A percentile compares a stretch with the other conserved stretches of the same genome.
Evolutionary conservation across 352 stramenopile species (phyloP).

Genomic region (Phytophthora ohioensis): DNA sequence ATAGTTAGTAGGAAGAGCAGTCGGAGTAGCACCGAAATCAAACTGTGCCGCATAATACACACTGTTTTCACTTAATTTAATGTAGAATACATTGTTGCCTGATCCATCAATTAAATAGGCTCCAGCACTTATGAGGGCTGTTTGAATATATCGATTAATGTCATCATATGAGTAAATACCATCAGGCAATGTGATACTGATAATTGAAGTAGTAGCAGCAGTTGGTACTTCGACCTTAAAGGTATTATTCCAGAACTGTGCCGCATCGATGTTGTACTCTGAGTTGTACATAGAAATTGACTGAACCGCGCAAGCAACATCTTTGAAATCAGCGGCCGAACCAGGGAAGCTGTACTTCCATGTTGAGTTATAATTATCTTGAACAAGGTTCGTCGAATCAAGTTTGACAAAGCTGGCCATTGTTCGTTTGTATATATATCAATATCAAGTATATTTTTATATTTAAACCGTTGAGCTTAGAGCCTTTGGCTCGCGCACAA

Average conservation of each 20-base stretch:
- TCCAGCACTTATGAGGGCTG: conserved; percentile 11
- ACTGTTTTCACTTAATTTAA: conserved; percentile 17
- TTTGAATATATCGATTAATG: conserved; percentile 19
- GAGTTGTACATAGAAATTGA: background rate
- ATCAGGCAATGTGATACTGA: conserved; percentile 8
- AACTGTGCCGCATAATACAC: conserved; percentile 21
- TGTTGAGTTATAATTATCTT: background rate
- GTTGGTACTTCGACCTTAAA: conserved; percentile 26
- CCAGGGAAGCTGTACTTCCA: conserved; percentile 6
- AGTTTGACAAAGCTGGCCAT: conserved; percentile 1
- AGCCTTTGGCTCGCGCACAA: too few species aligned
- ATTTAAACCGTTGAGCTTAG: conserved; percentile 11
- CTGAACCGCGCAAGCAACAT: conserved; percentile 7
- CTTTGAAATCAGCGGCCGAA: background rate
- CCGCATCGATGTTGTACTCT: conserved; percentile 1
- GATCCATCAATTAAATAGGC: conserved; percentile 17
- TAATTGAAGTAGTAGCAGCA: conserved; percentile 6
- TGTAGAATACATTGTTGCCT: conserved; percentile 15
- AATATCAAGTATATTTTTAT: conserved; percentile 16
- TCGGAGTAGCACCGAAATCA: conserved; percentile 12
- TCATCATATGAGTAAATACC: conserved; percentile 16
- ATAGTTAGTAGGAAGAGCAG: background rate
- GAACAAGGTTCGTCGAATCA: conserved; percentile 19
- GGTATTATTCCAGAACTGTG: conserved; percentile 2
- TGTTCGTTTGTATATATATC: conserved; percentile 5